Evolutionary conservation across 768 basidiomycete species (phyloP), one percentile per base, ranked within the genome.

Genomic region (Tylopilus vinaceipallidus): DNA sequence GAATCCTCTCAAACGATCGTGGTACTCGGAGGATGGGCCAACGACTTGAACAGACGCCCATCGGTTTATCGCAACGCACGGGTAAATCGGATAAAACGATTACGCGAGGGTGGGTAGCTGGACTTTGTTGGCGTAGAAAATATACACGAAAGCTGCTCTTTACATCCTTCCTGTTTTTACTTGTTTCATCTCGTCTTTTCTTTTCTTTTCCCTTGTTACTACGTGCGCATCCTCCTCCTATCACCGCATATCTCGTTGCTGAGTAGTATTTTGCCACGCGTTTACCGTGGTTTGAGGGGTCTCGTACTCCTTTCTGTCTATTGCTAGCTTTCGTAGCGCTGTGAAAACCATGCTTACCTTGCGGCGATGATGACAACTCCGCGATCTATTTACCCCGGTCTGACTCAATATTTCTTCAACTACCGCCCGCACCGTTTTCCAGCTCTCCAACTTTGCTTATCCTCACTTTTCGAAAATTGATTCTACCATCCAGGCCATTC

Each of bases 1-100:
- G 0, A 62, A 60, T 33, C 59, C 55, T 7, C 60, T 45, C 20
- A 67, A 67, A 41, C 66, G 66, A 19, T 35, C 65, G 12, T 61
- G 66, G 67, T 30, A 36, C 23, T 67, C 61, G 2, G 55, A 59
- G 23, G 47, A 69, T 12, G 58, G 58, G 2, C 60, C 55, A 2
- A 48, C 42, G n/a, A 53, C 53, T 5, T 63, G 46, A 63, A 11
- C 6, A 19, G 7, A 12, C 10, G 20, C 20, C 4, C 22, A 13
- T 19, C 6, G 6, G 30, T n/a, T 1, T 13, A 13, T 37, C n/a
- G 36, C 13, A 8, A 17, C 35, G 17, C 10, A 24, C 24, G n/a
- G n/a, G 43, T 6, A 29, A 29, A 6, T 6, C 27, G 24, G 57
- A 27, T 11, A 24, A 38, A 32, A 45, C 36, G 12, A 16, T 29